Evolutionary conservation across 306 rosid species (phyloP).

Genomic region (Nissolia schottii): DNA sequence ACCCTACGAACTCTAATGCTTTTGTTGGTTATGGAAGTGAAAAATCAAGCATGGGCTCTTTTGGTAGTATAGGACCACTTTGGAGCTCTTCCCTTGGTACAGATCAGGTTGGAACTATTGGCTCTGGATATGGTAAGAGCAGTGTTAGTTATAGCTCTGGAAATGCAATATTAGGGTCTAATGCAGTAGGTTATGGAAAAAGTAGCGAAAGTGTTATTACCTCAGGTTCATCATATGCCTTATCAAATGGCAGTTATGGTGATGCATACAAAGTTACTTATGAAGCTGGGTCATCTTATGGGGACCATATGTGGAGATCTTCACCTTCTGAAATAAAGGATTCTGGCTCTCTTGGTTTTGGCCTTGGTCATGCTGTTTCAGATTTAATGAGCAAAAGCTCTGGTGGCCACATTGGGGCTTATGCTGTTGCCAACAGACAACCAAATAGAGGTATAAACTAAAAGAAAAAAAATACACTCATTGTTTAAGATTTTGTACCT

Average conservation of each 20-base stretch:
- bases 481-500: background rate
- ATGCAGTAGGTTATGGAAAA: conserved; percentile 59
- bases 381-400: conserved; percentile 63
- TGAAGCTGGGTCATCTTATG: conserved; percentile 40
- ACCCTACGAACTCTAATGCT: conserved; percentile 31
- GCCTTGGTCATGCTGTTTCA: conserved; percentile 64
- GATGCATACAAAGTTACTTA: conserved; percentile 30
- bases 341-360: conserved; percentile 59
- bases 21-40: conserved; percentile 47
- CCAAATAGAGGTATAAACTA: conserved; percentile 60
- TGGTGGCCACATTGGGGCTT: conserved; percentile 61
- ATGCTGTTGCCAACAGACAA: conserved; percentile 64
- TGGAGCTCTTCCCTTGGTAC: conserved; percentile 56
- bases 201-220: conserved; percentile 33
- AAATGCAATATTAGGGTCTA: conserved; percentile 46
- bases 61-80: conserved; percentile 49
- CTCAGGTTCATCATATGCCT: conserved; percentile 39
- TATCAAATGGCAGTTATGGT: conserved; percentile 42
- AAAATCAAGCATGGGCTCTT: conserved; percentile 47
- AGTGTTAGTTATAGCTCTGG: conserved; percentile 44
- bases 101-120: conserved; percentile 46
- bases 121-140: conserved; percentile 45
- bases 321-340: conserved; percentile 58
- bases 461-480: background rate
- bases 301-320: conserved; percentile 54